Percentiles rank a stretch among this genome's conserved stretches.
Evolutionary conservation across 257 asterid species (phyloP).

Genomic region (Ocimum tenuiflorum): DNA sequence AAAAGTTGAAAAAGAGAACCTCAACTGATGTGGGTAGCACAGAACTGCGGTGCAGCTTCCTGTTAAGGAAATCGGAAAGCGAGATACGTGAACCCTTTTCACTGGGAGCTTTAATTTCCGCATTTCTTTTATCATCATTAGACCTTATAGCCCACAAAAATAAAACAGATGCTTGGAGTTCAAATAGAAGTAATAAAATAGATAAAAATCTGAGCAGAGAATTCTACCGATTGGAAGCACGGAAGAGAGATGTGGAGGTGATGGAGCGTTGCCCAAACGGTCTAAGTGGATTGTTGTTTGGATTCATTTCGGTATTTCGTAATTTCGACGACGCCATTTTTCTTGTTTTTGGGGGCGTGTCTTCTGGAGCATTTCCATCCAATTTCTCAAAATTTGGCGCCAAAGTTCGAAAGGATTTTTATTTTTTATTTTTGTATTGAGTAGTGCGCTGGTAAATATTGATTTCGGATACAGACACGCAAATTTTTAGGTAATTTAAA

Average conservation of each 20-base stretch:
- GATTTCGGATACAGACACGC: too few species aligned
- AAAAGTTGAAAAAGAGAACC: slow-evolving; percentile 32
- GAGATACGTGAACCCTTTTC: slow-evolving; percentile 42
- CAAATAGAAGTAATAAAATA: neutral
- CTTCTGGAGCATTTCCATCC: neutral
- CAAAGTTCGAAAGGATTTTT: slow-evolving; percentile 7
- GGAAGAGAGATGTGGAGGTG: slow-evolving; percentile 45
- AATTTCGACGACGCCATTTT: neutral
- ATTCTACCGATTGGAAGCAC: slow-evolving; percentile 40
- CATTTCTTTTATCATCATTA: slow-evolving; percentile 20
- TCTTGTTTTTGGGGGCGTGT: neutral
- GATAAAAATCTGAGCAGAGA: neutral
- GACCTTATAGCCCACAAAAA: slow-evolving; percentile 21
- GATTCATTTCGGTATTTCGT: slow-evolving; percentile 26
- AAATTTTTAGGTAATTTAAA: too few species aligned
- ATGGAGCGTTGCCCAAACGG: slow-evolving; percentile 67
- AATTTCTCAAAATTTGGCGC: slow-evolving; percentile 7
- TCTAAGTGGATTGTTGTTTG: slow-evolving; percentile 32
- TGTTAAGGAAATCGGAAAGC: slow-evolving; percentile 57
- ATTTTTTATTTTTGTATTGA: too few species aligned
- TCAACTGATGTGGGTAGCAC: slow-evolving; percentile 41
- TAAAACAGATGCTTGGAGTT: neutral
- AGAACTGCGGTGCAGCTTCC: slow-evolving; percentile 52
- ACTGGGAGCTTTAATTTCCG: slow-evolving; percentile 23
- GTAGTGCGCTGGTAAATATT: too few species aligned